These are phyloP conservation scores for Colletotrichum tropicale DNA, from an alignment of 2,329 filamentous ascomycete genomes.

Conservation along the genomic window DNA sequence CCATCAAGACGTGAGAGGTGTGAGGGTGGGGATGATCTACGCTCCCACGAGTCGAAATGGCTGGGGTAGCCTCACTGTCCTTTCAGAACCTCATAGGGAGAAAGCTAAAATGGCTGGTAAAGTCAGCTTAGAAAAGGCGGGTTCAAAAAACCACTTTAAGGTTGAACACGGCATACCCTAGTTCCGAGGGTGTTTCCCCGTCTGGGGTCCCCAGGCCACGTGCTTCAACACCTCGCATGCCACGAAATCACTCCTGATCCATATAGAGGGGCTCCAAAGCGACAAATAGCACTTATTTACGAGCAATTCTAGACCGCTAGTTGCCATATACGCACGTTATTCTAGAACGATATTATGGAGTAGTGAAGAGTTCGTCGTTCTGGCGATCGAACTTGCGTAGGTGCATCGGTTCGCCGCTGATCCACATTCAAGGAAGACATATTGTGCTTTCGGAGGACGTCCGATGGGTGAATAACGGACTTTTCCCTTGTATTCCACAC, in stretches of 20 bases:
- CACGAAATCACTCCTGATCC: background rate
- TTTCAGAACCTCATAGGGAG: background rate
- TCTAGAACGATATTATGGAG: background rate
- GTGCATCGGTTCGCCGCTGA: background rate
- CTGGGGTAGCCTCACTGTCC: background rate
- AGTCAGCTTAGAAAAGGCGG: background rate
- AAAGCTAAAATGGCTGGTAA: background rate
- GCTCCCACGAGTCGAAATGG: background rate
- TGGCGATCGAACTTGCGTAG: background rate
- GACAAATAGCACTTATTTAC: background rate
- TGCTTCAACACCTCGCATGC: background rate
- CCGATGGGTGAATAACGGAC: background rate
- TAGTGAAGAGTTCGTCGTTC: background rate
- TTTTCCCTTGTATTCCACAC: background rate
- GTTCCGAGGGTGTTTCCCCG: background rate
- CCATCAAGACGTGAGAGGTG: background rate
- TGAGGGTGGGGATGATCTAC: slow-evolving; percentile 1
- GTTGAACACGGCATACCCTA: background rate
- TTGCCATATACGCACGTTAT: background rate
- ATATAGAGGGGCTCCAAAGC: background rate
- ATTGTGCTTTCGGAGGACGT: background rate
- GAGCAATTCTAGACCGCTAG: background rate
- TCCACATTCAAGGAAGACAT: background rate
- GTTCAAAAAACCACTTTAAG: background rate
- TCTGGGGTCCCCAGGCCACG: background rate